phyloP scores from a whole-genome alignment of 208 protist genomes.

The Leishmania gerbilli region DNA sequence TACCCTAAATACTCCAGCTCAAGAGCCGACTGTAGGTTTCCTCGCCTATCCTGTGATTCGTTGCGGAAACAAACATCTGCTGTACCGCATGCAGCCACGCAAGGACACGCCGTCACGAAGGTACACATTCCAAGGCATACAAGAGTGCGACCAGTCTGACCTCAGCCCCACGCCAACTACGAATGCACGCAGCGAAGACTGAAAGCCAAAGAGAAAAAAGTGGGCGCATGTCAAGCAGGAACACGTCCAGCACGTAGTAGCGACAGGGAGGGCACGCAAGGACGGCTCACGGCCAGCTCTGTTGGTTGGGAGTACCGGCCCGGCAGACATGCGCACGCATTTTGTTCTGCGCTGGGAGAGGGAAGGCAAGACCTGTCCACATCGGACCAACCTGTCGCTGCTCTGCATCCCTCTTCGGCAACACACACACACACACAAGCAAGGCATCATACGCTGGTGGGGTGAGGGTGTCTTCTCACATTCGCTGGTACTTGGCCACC shows the following conservation, averaged over 20 bases:
- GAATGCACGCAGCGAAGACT: not conserved
- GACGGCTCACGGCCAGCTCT: not conserved
- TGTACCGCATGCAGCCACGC: not conserved
- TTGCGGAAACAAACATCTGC: not conserved
- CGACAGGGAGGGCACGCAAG: not conserved
- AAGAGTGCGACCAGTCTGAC: not conserved
- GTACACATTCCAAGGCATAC: not conserved
- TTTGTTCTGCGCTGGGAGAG: not conserved
- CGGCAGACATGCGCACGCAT: not conserved
- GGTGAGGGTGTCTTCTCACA: not conserved
- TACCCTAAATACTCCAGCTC: not conserved
- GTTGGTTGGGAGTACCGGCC: not conserved
- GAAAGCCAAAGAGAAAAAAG: not conserved
- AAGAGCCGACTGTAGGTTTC: not conserved
- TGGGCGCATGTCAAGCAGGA: not conserved
- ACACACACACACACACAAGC: not conserved
- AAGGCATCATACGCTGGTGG: not conserved
- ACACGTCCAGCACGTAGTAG: not conserved
- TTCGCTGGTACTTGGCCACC: conserved; percentile 50
- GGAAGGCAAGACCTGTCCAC: not conserved
- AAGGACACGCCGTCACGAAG: not conserved
- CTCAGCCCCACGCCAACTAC: not conserved
- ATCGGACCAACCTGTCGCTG: not conserved
- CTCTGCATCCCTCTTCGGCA: not conserved
- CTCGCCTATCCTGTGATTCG: not conserved